A percentile compares a stretch with the other conserved stretches of the same genome.
phyloP scores from a whole-genome alignment of 2,329 filamentous ascomycete genomes.

The Purpureocillium takamizusanense region DNA sequence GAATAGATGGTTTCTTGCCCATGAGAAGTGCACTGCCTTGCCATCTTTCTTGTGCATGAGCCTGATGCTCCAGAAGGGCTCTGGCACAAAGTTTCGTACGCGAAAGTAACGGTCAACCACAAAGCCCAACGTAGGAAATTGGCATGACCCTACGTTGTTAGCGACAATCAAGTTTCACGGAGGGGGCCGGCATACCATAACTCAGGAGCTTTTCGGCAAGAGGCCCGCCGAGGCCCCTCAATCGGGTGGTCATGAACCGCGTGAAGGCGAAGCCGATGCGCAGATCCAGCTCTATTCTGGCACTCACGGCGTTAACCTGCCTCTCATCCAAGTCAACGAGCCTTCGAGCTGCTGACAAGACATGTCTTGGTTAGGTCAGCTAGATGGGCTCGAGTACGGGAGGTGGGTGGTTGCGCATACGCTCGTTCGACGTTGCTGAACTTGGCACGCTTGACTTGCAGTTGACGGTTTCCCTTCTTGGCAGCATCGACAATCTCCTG shows the following conservation, averaged over 20 bases:
- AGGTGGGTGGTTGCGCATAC: conserved; percentile 33
- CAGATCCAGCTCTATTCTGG: conserved; percentile 86
- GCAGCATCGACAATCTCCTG: conserved; percentile 82
- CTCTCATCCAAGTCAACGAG: conserved; percentile 73
- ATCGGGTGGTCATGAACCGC: conserved; percentile 69
- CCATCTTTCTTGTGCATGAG: conserved; percentile 69
- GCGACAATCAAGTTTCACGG: background rate
- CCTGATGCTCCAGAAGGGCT: conserved; percentile 88
- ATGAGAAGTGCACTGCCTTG: conserved; percentile 75
- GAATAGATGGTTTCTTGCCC: conserved; percentile 76
- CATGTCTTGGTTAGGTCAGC: conserved; percentile 50
- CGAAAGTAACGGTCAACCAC: conserved; percentile 94
- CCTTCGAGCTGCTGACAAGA: conserved; percentile 71
- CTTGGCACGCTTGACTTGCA: conserved; percentile 75
- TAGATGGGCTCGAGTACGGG: conserved; percentile 3
- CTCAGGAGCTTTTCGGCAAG: conserved; percentile 62
- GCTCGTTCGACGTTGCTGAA: conserved; percentile 96
- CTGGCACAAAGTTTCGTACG: conserved; percentile 87
- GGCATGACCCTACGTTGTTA: conserved; percentile 61
- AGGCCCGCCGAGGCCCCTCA: conserved; percentile 63
- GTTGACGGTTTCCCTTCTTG: conserved; percentile 57
- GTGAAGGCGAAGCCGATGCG: conserved; percentile 91
- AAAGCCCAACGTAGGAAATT: conserved; percentile 94
- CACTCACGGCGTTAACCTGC: conserved; percentile 79
- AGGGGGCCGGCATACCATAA: conserved; percentile 53